These are phyloP conservation scores for Isabelozyma heimii DNA, from an alignment of 805 yeast species.

Conservation along the genomic window DNA sequence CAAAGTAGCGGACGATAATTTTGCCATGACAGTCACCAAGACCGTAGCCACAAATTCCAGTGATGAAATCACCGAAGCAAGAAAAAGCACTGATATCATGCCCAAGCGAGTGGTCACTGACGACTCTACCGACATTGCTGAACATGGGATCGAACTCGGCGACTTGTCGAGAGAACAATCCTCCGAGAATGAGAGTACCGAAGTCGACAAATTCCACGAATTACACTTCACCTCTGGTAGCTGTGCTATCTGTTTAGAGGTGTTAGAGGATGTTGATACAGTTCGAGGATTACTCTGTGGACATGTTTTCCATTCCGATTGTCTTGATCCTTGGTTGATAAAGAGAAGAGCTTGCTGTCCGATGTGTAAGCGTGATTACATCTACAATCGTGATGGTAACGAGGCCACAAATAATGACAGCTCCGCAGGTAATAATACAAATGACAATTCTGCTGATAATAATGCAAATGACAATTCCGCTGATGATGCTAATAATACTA, in stretches of 20 bases:
- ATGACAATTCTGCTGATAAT: background rate
- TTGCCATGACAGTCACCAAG: background rate
- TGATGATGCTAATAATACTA: background rate
- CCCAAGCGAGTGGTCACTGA: background rate
- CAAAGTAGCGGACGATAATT: background rate
- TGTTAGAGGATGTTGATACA: slow-evolving; percentile 55
- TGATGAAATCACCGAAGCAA: background rate
- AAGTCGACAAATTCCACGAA: slow-evolving; percentile 8
- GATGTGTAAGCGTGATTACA: slow-evolving; percentile 72
- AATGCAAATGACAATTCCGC: slow-evolving; percentile 1
- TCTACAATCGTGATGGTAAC: slow-evolving; percentile 29
- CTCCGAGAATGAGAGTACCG: background rate
- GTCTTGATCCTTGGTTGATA: slow-evolving; percentile 81
- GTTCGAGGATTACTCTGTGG: slow-evolving; percentile 79
- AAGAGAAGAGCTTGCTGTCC: slow-evolving; percentile 80
- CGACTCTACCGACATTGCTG: background rate
- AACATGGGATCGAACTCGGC: background rate
- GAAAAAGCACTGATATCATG: background rate
- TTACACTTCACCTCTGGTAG: slow-evolving; percentile 62
- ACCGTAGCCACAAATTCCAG: background rate
- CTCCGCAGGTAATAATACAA: background rate
- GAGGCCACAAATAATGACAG: slow-evolving; percentile 1
- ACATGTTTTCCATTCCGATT: slow-evolving; percentile 76
- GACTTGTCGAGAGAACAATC: background rate
- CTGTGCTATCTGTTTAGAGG: slow-evolving; percentile 78